A percentile compares a stretch with the other conserved stretches of the same genome.
Conservation (phyloP, 2,329 filamentous ascomycete species). For the Cyanodermella asteris region DNA sequence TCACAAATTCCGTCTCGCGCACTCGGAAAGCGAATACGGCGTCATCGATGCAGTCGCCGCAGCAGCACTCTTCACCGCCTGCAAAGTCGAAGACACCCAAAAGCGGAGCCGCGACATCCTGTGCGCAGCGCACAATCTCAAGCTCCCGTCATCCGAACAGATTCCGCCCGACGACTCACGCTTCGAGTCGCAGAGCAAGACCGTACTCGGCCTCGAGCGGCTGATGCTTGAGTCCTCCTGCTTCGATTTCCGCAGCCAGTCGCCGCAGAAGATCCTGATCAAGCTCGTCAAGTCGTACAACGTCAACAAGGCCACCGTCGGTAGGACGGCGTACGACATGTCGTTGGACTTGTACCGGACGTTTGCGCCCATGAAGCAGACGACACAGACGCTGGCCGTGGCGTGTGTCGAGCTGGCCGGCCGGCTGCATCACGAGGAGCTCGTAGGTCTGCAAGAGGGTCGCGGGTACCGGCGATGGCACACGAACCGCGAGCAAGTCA, state of each 20-base stretch:
- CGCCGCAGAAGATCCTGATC: conserved; percentile 65
- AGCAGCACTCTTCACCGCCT: conserved; percentile 74
- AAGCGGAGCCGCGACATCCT: conserved; percentile 92
- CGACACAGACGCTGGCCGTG: conserved; percentile 64
- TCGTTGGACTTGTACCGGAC: conserved; percentile 83
- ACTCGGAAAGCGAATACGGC: conserved; percentile 69
- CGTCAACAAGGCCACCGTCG: conserved; percentile 33
- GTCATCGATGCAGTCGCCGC: conserved; percentile 52
- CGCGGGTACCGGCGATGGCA: conserved; percentile 28
- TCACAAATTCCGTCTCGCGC: conserved; percentile 74
- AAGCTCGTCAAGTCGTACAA: conserved; percentile 49
- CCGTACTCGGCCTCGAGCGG: conserved; percentile 73
- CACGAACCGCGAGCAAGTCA: conserved; percentile 22
- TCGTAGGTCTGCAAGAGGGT: conserved; percentile 26
- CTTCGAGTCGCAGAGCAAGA: conserved; percentile 58
- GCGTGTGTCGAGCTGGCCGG: conserved; percentile 63
- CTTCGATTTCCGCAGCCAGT: conserved; percentile 81
- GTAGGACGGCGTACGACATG: conserved; percentile 54
- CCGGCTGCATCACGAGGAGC: conserved; percentile 37
- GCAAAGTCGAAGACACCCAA: conserved; percentile 93
- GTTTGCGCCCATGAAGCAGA: conserved; percentile 77
- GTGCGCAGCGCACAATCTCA: conserved; percentile 73
- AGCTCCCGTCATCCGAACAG: conserved; percentile 43
- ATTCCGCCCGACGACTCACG: conserved; percentile 61
- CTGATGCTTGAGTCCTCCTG: conserved; percentile 80